Conservation (phyloP, 306 rosid genomes). For the Quillaja saponaria region DNA sequence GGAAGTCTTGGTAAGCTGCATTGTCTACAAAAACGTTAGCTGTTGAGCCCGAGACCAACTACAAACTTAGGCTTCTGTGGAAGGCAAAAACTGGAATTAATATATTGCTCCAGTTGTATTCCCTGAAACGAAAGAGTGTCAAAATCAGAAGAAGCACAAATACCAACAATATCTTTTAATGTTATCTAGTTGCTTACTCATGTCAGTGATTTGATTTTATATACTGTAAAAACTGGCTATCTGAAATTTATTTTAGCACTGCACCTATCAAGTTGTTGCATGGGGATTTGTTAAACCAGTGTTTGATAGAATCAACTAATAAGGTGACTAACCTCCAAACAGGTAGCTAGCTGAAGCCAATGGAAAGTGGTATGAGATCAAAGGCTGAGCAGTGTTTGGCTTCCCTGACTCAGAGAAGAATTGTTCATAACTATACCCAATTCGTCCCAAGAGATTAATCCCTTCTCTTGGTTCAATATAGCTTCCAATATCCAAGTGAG, state of each 20-base stretch:
- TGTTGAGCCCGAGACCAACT: conserved; percentile 46
- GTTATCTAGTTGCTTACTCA: too few species aligned
- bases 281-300: too few species aligned
- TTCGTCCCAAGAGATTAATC: conserved; percentile 37
- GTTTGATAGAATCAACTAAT: too few species aligned
- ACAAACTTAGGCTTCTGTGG: conserved; percentile 44
- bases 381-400: conserved; percentile 22
- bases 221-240: too few species aligned
- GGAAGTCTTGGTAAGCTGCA: conserved; percentile 53
- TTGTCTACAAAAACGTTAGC: conserved; percentile 44
- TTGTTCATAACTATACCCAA: conserved; percentile 32
- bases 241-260: too few species aligned
- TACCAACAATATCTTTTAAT: too few species aligned
- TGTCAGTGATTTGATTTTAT: too few species aligned
- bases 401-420: conserved; percentile 31
- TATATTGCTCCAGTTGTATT: conserved; percentile 36
- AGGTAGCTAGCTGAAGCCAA: conserved; percentile 46
- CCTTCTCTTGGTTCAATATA: conserved; percentile 40
- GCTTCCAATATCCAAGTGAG: conserved; percentile 32
- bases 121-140: conserved; percentile 26
- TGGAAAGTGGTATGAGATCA: conserved; percentile 36
- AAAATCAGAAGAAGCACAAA: not conserved
- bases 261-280: too few species aligned
- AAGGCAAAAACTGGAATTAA: conserved; percentile 43
- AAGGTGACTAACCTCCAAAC: conserved; percentile 34